Conservation (phyloP, 177 flowering plant species). For the Vitis hybrid region DNA sequence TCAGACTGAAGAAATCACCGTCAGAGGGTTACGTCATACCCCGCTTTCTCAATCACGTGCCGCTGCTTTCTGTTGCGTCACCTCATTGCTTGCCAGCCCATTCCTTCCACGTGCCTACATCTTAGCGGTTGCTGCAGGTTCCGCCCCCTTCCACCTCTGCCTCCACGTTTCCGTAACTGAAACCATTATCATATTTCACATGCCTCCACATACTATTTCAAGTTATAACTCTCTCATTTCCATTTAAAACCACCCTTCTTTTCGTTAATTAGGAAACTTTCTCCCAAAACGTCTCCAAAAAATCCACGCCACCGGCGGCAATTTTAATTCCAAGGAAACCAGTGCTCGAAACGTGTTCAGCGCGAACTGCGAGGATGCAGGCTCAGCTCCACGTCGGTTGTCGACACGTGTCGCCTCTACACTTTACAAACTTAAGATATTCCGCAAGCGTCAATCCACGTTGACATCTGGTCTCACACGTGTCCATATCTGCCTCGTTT, state of each 20-base stretch:
- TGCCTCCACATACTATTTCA: not conserved
- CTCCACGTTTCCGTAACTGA: not conserved
- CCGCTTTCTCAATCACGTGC: not conserved
- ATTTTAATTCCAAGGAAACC: not conserved
- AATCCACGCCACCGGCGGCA: not conserved
- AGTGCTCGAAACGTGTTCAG: not conserved
- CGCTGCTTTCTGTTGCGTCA: constrained; percentile 9
- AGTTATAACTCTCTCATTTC: not conserved
- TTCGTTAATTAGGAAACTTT: not conserved
- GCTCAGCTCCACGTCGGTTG: not conserved
- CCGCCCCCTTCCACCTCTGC: not conserved
- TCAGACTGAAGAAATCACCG: not conserved
- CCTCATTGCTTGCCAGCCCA: constrained; percentile 17
- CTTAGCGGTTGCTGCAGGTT: not conserved
- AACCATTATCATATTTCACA: no score
- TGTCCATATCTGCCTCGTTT: constrained; percentile 15
- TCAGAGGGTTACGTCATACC: no score
- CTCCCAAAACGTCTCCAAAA: not conserved
- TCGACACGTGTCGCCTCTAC: not conserved
- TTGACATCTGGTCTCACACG: constrained; percentile 26
- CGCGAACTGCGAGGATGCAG: not conserved
- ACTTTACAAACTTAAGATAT: constrained; percentile 12
- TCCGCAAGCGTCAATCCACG: constrained; percentile 14
- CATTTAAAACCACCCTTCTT: no score
- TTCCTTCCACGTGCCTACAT: not conserved